phyloP scores from a whole-genome alignment of 1,139 yeast genomes.

The Saccharomyces hybrid region DNA sequence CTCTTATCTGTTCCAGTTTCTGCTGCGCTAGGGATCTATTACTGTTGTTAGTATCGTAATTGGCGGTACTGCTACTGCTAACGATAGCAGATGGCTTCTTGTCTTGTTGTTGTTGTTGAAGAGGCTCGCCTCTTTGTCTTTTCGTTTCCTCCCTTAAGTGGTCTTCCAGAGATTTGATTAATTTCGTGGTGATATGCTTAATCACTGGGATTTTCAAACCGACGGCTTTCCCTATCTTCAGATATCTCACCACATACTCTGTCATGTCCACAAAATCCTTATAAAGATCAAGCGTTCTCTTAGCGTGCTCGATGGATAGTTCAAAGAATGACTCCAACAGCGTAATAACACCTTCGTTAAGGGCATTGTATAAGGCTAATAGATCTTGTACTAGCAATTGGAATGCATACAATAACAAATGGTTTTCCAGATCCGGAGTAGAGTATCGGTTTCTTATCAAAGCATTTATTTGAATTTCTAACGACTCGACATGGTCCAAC shows the following conservation, averaged over 20 bases:
- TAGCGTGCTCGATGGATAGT: constrained; percentile 79
- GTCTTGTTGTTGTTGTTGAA: constrained; percentile 6
- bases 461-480: constrained; percentile 72
- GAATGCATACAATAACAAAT: constrained; percentile 75
- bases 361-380: constrained; percentile 72
- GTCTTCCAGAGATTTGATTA: constrained; percentile 80
- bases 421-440: constrained; percentile 66
- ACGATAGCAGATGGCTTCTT: constrained; percentile 5
- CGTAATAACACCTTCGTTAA: constrained; percentile 93
- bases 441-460: constrained; percentile 67
- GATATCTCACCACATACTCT: constrained; percentile 75
- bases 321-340: constrained; percentile 91
- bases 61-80: constrained; percentile 8
- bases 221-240: constrained; percentile 85
- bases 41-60: constrained; percentile 4
- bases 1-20: constrained; percentile 24
- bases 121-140: background rate
- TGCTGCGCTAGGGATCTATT: constrained; percentile 21
- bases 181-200: constrained; percentile 95
- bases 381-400: constrained; percentile 81
- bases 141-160: constrained; percentile 35
- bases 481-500: constrained; percentile 70
- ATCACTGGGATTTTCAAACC: constrained; percentile 91
- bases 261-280: constrained; percentile 82
- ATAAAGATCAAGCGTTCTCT: constrained; percentile 75